These are phyloP conservation scores for Prototheca wickerhamii DNA, from an alignment of 163 green algal genomes.

Conservation along the genomic window DNA sequence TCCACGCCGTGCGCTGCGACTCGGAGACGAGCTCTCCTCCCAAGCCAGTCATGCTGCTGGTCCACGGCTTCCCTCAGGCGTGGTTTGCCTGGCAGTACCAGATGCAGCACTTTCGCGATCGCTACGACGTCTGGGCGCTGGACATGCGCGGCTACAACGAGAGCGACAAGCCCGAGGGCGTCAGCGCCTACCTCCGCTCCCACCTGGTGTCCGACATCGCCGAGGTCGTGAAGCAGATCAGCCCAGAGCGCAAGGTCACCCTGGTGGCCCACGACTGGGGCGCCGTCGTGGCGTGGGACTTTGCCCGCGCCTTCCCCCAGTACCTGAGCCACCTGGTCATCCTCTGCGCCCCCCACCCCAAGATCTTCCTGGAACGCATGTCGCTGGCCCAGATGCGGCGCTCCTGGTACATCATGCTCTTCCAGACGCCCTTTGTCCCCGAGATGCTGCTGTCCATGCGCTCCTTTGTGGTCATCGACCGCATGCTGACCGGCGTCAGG, in stretches of 20 bases:
- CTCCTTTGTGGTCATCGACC: slow-evolving; percentile 6
- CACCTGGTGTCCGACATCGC: slow-evolving; percentile 36
- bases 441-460: slow-evolving; percentile 5
- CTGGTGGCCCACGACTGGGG: slow-evolving; percentile 61
- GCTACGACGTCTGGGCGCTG: slow-evolving; percentile 58
- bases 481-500: not conserved
- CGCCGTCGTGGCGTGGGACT: slow-evolving; percentile 33
- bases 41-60: slow-evolving; percentile 56
- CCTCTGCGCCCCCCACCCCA: slow-evolving; percentile 40
- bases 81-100: slow-evolving; percentile 65
- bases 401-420: slow-evolving; percentile 51
- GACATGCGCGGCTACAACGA: slow-evolving; percentile 63
- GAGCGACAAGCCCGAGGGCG: slow-evolving; percentile 42
- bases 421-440: slow-evolving; percentile 26
- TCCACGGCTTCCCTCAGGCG: slow-evolving; percentile 75
- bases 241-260: not conserved
- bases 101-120: slow-evolving; percentile 37
- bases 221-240: slow-evolving; percentile 17
- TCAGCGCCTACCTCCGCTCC: slow-evolving; percentile 41
- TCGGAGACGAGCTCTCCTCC: not conserved
- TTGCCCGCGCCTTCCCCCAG: slow-evolving; percentile 16
- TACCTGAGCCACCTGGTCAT: slow-evolving; percentile 41
- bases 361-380: not conserved
- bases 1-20: not conserved
- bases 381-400: not conserved